phyloP scores from a whole-genome alignment of 208 protist genomes.

The Leishmania tropica region DNA sequence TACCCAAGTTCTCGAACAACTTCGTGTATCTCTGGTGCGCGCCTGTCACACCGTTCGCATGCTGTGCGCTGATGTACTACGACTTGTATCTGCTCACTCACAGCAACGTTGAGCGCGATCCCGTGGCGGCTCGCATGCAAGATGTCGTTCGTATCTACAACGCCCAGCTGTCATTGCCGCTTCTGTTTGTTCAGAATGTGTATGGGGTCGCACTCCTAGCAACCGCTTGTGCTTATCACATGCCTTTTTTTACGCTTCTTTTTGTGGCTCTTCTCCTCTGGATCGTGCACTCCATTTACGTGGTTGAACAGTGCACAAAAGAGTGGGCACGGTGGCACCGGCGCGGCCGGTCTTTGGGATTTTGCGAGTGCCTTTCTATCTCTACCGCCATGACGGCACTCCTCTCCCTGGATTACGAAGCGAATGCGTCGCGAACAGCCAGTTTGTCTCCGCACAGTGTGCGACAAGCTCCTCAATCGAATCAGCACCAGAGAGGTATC shows the following conservation, averaged over 20 bases:
- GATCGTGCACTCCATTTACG: slow-evolving; percentile 38
- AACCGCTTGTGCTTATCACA: slow-evolving; percentile 59
- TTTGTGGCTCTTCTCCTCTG: slow-evolving; percentile 48
- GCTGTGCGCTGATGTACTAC: slow-evolving; percentile 59
- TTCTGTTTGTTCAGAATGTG: slow-evolving; percentile 63
- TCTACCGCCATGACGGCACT: slow-evolving; percentile 29
- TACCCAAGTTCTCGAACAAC: slow-evolving; percentile 34
- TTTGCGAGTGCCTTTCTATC: slow-evolving; percentile 24
- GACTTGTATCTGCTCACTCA: slow-evolving; percentile 42
- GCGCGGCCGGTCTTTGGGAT: slow-evolving; percentile 7
- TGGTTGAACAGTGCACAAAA: slow-evolving; percentile 39
- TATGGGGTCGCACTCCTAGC: slow-evolving; percentile 53
- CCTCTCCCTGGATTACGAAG: slow-evolving; percentile 4
- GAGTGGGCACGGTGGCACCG: slow-evolving; percentile 44
- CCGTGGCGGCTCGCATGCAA: slow-evolving; percentile 9
- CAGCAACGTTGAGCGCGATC: background rate
- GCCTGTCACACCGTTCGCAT: slow-evolving; percentile 60
- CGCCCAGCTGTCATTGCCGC: slow-evolving; percentile 44
- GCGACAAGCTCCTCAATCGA: background rate
- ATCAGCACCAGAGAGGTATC: slow-evolving; percentile 20
- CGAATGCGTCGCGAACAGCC: background rate
- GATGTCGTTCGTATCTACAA: slow-evolving; percentile 60
- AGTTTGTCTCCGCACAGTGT: background rate
- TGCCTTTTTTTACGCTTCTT: slow-evolving; percentile 56
- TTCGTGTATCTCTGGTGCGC: slow-evolving; percentile 60